Conservation (phyloP, 2,329 filamentous ascomycete species). For the Fonsecaea erecta region DNA sequence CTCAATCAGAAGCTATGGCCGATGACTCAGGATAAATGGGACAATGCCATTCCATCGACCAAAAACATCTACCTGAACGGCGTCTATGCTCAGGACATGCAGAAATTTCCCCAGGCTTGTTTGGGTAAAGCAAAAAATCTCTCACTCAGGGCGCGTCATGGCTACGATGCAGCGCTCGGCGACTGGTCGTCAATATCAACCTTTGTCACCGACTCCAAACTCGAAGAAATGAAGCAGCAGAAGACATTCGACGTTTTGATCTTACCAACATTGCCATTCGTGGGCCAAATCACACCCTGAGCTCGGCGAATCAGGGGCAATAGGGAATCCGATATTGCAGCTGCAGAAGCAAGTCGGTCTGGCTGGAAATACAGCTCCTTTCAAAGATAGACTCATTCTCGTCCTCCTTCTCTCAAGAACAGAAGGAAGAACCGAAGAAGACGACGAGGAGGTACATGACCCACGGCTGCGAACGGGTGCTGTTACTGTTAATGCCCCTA, state of each 20-base stretch:
- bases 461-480: too few relatives aligned
- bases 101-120: constrained; percentile 44
- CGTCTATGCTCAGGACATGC: constrained; percentile 46
- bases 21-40: constrained; percentile 52
- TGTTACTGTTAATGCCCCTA: too few relatives aligned
- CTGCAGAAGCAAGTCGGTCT: background rate
- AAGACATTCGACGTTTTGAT: constrained; percentile 2
- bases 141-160: constrained; percentile 45
- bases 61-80: constrained; percentile 51
- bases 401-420: too few relatives aligned
- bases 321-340: background rate
- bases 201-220: background rate
- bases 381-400: too few relatives aligned
- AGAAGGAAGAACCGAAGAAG: too few relatives aligned
- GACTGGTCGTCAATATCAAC: background rate
- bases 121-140: constrained; percentile 50
- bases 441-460: too few relatives aligned
- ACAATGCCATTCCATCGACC: constrained; percentile 58
- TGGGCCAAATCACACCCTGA: background rate
- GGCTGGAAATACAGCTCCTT: background rate
- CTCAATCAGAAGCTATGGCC: constrained; percentile 11
- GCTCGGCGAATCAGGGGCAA: background rate
- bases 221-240: background rate
- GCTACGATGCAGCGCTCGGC: constrained; percentile 44
- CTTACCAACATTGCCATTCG: constrained; percentile 1